Percentiles rank a stretch among this genome's conserved stretches.
Conservation (phyloP, 2,329 filamentous ascomycete species). For the Cryphonectria japonica region DNA sequence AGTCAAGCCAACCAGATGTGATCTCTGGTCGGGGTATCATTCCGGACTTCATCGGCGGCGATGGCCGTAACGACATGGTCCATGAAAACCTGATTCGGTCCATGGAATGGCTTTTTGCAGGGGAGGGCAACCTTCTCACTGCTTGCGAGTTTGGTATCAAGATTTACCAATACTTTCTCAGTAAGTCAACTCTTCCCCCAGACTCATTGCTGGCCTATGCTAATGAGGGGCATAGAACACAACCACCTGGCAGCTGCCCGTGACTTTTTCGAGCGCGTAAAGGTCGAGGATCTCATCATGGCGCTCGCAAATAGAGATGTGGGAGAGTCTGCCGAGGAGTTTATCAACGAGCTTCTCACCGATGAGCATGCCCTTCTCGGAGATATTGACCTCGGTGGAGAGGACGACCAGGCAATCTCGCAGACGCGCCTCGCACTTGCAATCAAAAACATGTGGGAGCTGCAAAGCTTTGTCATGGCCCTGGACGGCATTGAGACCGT, state of each 20-base stretch:
- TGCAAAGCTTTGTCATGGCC: conserved; percentile 68
- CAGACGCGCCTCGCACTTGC: conserved; percentile 51
- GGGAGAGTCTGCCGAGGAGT: conserved; percentile 45
- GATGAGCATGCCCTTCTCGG: conserved; percentile 27
- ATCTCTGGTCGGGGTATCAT: conserved; percentile 67
- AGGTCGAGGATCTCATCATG: conserved; percentile 53
- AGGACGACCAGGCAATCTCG: conserved; percentile 41
- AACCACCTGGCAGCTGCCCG: conserved; percentile 59
- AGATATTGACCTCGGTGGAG: conserved; percentile 36
- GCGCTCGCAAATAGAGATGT: conserved; percentile 44
- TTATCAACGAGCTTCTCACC: conserved; percentile 45
- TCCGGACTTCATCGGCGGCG: conserved; percentile 71
- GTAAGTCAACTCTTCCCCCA: conserved; percentile 58
- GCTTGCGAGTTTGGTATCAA: conserved; percentile 57
- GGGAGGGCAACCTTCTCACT: conserved; percentile 54
- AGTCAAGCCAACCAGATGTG: conserved; percentile 53
- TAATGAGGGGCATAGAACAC: conserved; percentile 44
- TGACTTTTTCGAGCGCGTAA: conserved; percentile 54
- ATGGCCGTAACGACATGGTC: conserved; percentile 41
- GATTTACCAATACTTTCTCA: conserved; percentile 81
- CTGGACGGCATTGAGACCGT: conserved; percentile 72
- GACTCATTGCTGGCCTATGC: conserved; percentile 29
- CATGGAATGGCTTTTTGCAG: conserved; percentile 81
- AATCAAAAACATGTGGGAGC: conserved; percentile 60
- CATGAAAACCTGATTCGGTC: conserved; percentile 71